A percentile compares a stretch with the other conserved stretches of the same genome.
Evolutionary conservation across 805 yeast genomes (phyloP).

Genomic region (Komagataella phaffii): DNA sequence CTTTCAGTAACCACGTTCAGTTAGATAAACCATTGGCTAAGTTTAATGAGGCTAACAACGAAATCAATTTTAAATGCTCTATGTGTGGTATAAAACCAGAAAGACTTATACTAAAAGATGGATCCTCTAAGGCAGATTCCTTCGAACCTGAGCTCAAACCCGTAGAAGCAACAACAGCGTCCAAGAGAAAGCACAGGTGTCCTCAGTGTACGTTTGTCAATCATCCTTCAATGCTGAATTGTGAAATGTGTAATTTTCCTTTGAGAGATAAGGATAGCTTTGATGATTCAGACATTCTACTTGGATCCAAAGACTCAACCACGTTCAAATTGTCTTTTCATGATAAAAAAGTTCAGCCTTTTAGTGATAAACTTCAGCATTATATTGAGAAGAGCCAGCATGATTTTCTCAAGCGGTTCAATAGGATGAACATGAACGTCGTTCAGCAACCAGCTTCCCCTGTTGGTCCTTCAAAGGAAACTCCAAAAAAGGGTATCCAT

Average conservation of each 20-base stretch:
- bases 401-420: conserved; percentile 16
- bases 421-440: conserved; percentile 22
- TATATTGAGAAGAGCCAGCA: conserved; percentile 38
- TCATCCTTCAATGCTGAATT: conserved; percentile 61
- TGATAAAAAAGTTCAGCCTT: conserved; percentile 46
- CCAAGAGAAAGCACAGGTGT: conserved; percentile 25
- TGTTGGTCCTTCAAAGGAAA: not conserved
- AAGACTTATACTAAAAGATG: conserved; percentile 11
- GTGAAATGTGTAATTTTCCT: conserved; percentile 80
- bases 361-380: conserved; percentile 31
- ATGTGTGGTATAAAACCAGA: conserved; percentile 47
- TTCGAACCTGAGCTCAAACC: not conserved
- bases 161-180: not conserved
- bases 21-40: not conserved
- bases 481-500: conserved; percentile 45
- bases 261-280: conserved; percentile 10
- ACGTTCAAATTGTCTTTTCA: conserved; percentile 64
- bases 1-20: not conserved
- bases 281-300: not conserved
- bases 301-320: conserved; percentile 9
- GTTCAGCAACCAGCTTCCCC: conserved; percentile 9
- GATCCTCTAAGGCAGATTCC: not conserved
- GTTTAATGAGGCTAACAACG: conserved; percentile 6
- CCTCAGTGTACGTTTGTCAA: conserved; percentile 53
- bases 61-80: conserved; percentile 29